Percentiles rank a stretch among this genome's conserved stretches.
phyloP scores from a whole-genome alignment of 352 stramenopile species.

The Globisporangium emineosum region DNA sequence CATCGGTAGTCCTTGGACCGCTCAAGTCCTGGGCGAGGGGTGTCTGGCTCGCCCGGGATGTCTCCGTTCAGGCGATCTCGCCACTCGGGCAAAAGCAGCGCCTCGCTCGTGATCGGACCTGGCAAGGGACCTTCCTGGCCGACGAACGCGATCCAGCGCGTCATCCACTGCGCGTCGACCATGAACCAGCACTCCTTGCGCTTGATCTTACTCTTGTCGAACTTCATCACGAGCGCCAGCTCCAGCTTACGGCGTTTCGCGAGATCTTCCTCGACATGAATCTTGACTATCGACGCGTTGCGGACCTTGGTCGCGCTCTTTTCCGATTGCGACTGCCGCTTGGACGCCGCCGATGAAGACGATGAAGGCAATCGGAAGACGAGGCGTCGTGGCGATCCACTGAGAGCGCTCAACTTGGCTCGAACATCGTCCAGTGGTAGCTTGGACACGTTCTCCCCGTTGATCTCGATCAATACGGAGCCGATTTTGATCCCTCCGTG shows the following conservation, averaged over 20 bases:
- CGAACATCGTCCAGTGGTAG: slow-evolving; percentile 35
- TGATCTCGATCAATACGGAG: slow-evolving; percentile 61
- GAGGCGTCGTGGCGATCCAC: slow-evolving; percentile 32
- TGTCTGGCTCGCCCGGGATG: slow-evolving; percentile 37
- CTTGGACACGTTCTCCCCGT: slow-evolving; percentile 59
- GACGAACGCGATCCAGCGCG: slow-evolving; percentile 55
- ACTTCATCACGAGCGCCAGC: slow-evolving; percentile 55
- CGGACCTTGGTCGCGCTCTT: neutral
- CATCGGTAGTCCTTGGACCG: slow-evolving; percentile 60
- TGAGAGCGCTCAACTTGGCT: slow-evolving; percentile 39
- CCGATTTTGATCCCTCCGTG: slow-evolving; percentile 51
- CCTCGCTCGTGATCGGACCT: slow-evolving; percentile 64
- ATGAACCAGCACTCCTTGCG: slow-evolving; percentile 77
- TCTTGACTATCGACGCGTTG: slow-evolving; percentile 1
- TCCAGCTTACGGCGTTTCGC: slow-evolving; percentile 66
- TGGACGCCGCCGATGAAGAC: slow-evolving; percentile 6
- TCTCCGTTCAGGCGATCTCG: slow-evolving; percentile 24
- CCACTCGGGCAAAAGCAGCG: slow-evolving; percentile 43
- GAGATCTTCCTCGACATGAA: slow-evolving; percentile 30
- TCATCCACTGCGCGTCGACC: slow-evolving; percentile 66
- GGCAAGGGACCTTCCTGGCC: slow-evolving; percentile 44
- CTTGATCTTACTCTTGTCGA: slow-evolving; percentile 51
- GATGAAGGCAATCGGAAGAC: slow-evolving; percentile 43
- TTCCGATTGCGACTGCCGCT: slow-evolving; percentile 3
- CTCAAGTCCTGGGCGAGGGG: slow-evolving; percentile 37